These are phyloP conservation scores for Solanum ossicruentum DNA, from an alignment of 257 asterid genomes.

Conservation along the genomic window DNA sequence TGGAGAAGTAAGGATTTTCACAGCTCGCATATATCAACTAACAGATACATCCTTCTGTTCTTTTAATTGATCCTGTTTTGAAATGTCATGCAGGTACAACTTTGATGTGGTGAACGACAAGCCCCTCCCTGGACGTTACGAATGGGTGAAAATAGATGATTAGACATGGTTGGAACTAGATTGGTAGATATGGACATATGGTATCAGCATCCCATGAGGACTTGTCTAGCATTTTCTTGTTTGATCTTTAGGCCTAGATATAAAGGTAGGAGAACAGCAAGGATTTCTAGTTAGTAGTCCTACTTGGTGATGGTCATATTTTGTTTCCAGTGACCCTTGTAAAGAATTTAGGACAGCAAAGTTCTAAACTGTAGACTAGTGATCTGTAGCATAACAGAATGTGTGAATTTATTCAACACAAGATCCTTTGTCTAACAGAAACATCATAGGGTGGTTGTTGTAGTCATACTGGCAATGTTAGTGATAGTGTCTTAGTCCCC, in stretches of 20 bases:
- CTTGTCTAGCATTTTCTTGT: slow-evolving; percentile 3
- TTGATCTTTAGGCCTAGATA: not conserved
- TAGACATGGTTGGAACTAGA: slow-evolving; percentile 15
- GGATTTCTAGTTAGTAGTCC: not conserved
- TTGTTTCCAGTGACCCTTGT: slow-evolving; percentile 6
- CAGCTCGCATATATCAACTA: not conserved
- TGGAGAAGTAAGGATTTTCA: slow-evolving; percentile 14
- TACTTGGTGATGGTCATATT: slow-evolving; percentile 13
- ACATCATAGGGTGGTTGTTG: slow-evolving; percentile 4
- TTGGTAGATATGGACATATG: not conserved
- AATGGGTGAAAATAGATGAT: slow-evolving; percentile 16
- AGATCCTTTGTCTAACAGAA: slow-evolving; percentile 19
- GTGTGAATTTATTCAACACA: slow-evolving; percentile 1
- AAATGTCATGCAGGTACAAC: slow-evolving; percentile 18
- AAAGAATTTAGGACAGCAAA: slow-evolving; percentile 11
- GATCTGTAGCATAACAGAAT: slow-evolving; percentile 30
- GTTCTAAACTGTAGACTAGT: slow-evolving; percentile 18
- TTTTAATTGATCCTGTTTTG: not conserved
- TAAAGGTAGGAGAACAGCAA: slow-evolving; percentile 1
- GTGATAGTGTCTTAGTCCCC: not conserved
- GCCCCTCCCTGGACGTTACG: slow-evolving; percentile 22
- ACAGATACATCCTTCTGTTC: not conserved
- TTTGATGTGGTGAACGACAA: slow-evolving; percentile 20
- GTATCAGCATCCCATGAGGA: not conserved
- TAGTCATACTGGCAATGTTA: not conserved